Conservation (phyloP, 371 early-diverging fungal genomes). For the Phascolomyces articulosus region DNA sequence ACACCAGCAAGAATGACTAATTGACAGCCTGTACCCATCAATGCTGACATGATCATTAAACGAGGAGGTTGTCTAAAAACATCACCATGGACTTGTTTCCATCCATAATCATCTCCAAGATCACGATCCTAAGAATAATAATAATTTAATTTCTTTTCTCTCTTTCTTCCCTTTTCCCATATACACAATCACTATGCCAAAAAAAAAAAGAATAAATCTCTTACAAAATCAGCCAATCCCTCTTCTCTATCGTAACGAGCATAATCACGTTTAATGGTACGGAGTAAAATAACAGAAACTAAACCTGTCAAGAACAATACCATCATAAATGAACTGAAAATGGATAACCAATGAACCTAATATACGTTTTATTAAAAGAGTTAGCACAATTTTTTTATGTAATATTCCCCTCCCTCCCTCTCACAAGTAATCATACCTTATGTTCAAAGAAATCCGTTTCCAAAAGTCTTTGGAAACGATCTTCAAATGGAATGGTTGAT, state of each 20-base stretch:
- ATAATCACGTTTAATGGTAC: conserved; percentile 79
- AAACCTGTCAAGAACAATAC: conserved; percentile 79
- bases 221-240: conserved; percentile 72
- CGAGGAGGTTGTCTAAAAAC: conserved; percentile 82
- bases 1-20: conserved; percentile 56
- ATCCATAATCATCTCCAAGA: conserved; percentile 87
- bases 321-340: conserved; percentile 86
- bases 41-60: conserved; percentile 57
- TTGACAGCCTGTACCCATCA: conserved; percentile 15
- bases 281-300: conserved; percentile 71
- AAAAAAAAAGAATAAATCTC: conserved; percentile 7
- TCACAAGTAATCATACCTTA: conserved; percentile 47
- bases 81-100: conserved; percentile 91
- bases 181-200: neutral
- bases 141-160: neutral
- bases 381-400: no score
- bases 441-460: conserved; percentile 82
- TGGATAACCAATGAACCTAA: conserved; percentile 88
- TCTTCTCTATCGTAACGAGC: conserved; percentile 83
- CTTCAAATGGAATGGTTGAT: conserved; percentile 60
- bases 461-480: conserved; percentile 70
- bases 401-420: no score
- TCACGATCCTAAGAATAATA: conserved; percentile 66
- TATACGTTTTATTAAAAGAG: no score
- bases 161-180: neutral